A percentile compares a stretch with the other conserved stretches of the same genome.
phyloP scores from a whole-genome alignment of 352 stramenopile genomes.

The Phytophthora citricola region DNA sequence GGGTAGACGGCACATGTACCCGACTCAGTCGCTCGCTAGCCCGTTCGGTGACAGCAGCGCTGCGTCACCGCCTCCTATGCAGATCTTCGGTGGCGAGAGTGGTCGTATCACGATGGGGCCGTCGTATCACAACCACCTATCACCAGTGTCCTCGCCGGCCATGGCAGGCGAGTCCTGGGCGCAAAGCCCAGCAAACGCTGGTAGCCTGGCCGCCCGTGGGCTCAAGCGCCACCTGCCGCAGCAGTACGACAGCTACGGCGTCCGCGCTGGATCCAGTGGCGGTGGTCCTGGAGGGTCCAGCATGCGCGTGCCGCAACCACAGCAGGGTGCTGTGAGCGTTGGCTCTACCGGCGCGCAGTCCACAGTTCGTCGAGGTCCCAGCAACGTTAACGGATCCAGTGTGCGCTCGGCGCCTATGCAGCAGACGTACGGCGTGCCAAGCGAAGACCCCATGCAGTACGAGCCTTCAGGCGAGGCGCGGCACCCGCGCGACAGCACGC shows the following conservation, averaged over 20 bases:
- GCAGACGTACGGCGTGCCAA: constrained; percentile 30
- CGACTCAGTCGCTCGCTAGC: constrained; percentile 10
- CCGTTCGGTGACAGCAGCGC: constrained; percentile 9
- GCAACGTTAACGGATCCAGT: constrained; percentile 15
- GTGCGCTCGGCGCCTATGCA: constrained; percentile 14
- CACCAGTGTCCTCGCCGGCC: constrained; percentile 35
- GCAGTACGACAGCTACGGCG: constrained; percentile 28
- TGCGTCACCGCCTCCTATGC: constrained; percentile 22
- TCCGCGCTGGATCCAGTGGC: not conserved
- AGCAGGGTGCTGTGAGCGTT: not conserved
- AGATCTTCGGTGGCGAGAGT: constrained; percentile 23
- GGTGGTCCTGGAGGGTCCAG: not conserved
- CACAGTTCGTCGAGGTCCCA: constrained; percentile 20
- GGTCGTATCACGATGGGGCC: constrained; percentile 26
- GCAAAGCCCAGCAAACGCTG: constrained; percentile 10
- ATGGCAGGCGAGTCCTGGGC: constrained; percentile 37
- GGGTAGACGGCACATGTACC: constrained; percentile 23
- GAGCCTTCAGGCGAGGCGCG: constrained; percentile 55
- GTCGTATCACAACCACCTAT: constrained; percentile 32
- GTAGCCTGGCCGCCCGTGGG: constrained; percentile 20
- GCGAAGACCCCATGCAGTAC: constrained; percentile 49
- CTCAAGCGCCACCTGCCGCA: constrained; percentile 52
- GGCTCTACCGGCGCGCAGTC: constrained; percentile 10
- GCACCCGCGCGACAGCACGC: constrained; percentile 58
- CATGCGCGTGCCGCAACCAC: constrained; percentile 8